Evolutionary conservation across 257 asterid genomes (phyloP).

Genomic region (Verbena officinalis): DNA sequence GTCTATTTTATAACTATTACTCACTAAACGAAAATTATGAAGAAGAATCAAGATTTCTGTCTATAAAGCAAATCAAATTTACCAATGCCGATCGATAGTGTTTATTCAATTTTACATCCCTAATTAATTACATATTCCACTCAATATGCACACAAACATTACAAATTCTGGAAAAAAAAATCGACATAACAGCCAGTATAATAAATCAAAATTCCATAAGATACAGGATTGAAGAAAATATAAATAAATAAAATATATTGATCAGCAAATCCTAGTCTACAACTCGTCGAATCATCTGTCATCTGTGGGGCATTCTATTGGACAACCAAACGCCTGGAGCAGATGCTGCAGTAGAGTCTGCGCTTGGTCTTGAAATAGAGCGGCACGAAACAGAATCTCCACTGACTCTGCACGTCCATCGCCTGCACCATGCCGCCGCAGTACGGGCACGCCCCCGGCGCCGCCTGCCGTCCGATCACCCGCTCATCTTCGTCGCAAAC

Average conservation of each 20-base stretch:
- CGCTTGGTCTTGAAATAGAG: conserved; percentile 75
- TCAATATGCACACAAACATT: not conserved
- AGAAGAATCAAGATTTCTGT: no score
- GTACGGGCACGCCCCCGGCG: conserved; percentile 86
- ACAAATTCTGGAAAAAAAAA: no score
- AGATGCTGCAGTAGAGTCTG: conserved; percentile 62
- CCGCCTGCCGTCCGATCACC: conserved; percentile 70
- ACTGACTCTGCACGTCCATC: conserved; percentile 75
- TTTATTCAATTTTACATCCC: no score
- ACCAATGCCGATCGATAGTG: no score
- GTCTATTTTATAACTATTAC: no score
- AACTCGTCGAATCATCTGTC: no score
- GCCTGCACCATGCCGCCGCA: conserved; percentile 94
- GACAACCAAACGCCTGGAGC: conserved; percentile 62
- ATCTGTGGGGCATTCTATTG: no score
- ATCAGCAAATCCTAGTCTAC: not conserved
- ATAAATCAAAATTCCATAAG: not conserved
- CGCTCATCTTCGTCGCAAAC: conserved; percentile 89
- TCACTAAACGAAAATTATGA: no score
- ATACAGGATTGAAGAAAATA: not conserved
- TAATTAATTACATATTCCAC: no score
- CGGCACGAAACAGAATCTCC: conserved; percentile 86
- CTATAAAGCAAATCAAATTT: no score
- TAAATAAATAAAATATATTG: not conserved
- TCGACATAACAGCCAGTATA: not conserved